Conservation (phyloP, 1,284 basidiomycete species). For the Rhodofomes roseus region DNA sequence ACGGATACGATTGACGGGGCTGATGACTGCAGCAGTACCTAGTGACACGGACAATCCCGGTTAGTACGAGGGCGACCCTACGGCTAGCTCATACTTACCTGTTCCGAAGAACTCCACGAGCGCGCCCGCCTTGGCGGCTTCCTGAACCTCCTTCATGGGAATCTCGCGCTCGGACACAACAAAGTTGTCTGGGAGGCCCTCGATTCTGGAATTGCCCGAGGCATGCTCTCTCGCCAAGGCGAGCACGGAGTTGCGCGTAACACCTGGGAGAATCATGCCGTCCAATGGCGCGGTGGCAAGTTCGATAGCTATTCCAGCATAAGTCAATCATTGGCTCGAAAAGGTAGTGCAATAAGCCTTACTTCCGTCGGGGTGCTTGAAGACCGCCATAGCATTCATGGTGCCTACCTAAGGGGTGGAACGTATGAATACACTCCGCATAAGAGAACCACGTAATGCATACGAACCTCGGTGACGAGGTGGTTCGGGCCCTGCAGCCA, state of each 20-base stretch:
- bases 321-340: neutral
- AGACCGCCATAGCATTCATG: conserved; percentile 94
- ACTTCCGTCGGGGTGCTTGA: conserved; percentile 75
- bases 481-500: conserved; percentile 92
- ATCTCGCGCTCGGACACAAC: conserved; percentile 82
- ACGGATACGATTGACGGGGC: conserved; percentile 81
- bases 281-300: conserved; percentile 91
- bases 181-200: conserved; percentile 68
- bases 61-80: neutral
- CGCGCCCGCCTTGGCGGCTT: conserved; percentile 66
- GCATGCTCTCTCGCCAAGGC: conserved; percentile 78
- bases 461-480: conserved; percentile 69
- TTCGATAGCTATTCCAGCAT: conserved; percentile 49
- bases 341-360: conserved; percentile 18
- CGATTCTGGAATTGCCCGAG: conserved; percentile 51
- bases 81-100: conserved; percentile 41
- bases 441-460: neutral
- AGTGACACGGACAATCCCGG: conserved; percentile 12
- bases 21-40: conserved; percentile 83
- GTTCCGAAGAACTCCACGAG: conserved; percentile 92
- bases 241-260: conserved; percentile 92
- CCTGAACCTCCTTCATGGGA: conserved; percentile 85
- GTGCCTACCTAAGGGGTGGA: conserved; percentile 67
- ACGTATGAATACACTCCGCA: neutral
- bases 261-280: conserved; percentile 94